phyloP scores from a whole-genome alignment of 1,139 yeast genomes.

The Magnusiomyces magnusii region DNA sequence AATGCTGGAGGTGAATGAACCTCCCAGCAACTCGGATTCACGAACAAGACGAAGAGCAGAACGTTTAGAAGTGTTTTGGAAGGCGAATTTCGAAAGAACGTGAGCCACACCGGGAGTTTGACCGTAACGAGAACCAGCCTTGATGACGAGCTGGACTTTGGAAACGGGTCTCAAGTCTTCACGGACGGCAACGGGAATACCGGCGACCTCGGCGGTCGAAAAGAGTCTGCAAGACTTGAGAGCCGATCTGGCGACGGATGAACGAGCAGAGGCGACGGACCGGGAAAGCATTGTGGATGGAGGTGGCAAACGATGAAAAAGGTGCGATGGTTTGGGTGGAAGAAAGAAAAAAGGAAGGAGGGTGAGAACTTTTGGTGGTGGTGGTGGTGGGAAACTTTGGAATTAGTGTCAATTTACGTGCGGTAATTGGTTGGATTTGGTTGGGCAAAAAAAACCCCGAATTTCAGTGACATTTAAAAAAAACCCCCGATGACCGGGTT shows the following conservation, averaged over 20 bases:
- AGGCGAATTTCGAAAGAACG: slow-evolving; percentile 74
- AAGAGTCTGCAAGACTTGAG: slow-evolving; percentile 20
- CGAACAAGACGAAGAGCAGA: slow-evolving; percentile 91
- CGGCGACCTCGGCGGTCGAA: slow-evolving; percentile 30
- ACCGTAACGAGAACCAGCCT: slow-evolving; percentile 80
- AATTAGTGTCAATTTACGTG: too few relatives aligned
- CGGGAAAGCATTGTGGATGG: slow-evolving; percentile 14
- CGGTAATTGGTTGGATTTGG: not conserved
- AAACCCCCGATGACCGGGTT: too few relatives aligned
- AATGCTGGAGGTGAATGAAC: slow-evolving; percentile 57
- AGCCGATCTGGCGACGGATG: slow-evolving; percentile 9
- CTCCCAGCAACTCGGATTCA: slow-evolving; percentile 93
- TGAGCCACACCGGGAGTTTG: slow-evolving; percentile 77
- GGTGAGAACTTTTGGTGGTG: not conserved
- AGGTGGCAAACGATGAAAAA: not conserved
- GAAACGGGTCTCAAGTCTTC: slow-evolving; percentile 51
- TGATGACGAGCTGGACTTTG: slow-evolving; percentile 68
- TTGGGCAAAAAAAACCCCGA: not conserved
- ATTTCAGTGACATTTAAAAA: too few relatives aligned
- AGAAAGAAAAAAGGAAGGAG: not conserved
- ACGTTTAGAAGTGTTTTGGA: slow-evolving; percentile 71
- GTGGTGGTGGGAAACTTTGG: not conserved
- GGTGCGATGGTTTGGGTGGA: not conserved
- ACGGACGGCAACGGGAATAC: slow-evolving; percentile 40
- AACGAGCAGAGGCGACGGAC: slow-evolving; percentile 14